Evolutionary conservation across 1,284 basidiomycete species (phyloP).

Genomic region (Tilletia walkeri): DNA sequence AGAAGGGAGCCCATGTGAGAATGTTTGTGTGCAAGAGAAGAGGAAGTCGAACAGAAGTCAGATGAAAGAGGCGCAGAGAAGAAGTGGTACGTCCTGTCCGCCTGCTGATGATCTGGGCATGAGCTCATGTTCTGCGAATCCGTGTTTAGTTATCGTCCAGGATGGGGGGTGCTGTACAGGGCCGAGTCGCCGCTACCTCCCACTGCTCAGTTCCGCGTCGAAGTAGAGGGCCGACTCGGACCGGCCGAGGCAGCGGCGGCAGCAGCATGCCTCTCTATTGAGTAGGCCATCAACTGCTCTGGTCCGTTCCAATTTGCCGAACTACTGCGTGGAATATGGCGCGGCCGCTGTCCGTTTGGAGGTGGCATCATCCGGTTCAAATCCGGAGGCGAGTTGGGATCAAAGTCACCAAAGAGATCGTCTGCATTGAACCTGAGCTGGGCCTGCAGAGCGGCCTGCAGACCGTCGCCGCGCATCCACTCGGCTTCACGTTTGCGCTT

Average conservation of each 20-base stretch:
- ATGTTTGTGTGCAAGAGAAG: no score
- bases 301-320: conserved; percentile 50
- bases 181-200: no score
- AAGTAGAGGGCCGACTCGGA: conserved; percentile 1
- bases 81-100: no score
- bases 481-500: conserved; percentile 44
- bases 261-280: not conserved
- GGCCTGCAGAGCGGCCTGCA: conserved; percentile 40
- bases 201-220: not conserved
- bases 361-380: conserved; percentile 38
- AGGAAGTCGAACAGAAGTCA: no score
- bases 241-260: not conserved
- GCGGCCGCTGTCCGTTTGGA: conserved; percentile 30
- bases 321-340: conserved; percentile 37
- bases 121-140: no score
- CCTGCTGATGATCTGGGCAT: no score
- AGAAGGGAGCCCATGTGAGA: not conserved
- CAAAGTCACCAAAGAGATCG: conserved; percentile 44
- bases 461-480: conserved; percentile 47
- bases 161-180: no score
- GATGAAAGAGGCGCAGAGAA: no score
- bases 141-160: no score
- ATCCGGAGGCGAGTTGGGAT: conserved; percentile 38
- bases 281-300: conserved; percentile 34
- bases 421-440: conserved; percentile 48